These are phyloP conservation scores for Pezicula neosporulosa DNA, from an alignment of 2,329 filamentous ascomycete species.

Conservation along the genomic window DNA sequence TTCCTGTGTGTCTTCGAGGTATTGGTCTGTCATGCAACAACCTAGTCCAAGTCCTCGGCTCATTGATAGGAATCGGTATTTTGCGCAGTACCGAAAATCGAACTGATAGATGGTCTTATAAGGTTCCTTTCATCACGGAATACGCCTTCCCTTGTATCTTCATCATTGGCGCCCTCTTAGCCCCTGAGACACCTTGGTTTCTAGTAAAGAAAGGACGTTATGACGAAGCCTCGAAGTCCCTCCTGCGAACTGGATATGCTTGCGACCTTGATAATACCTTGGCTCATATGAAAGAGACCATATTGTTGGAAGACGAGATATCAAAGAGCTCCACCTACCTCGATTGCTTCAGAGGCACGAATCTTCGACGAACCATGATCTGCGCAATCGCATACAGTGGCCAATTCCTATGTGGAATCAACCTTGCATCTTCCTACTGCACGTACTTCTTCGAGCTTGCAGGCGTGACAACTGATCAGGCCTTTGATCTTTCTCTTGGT, in stretches of 20 bases:
- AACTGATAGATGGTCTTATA: constrained; percentile 38
- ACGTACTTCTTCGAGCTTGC: constrained; percentile 27
- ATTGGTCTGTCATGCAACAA: background rate
- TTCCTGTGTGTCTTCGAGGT: background rate
- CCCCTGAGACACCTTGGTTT: constrained; percentile 25
- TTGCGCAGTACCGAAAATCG: background rate
- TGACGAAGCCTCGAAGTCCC: constrained; percentile 30
- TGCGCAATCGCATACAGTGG: constrained; percentile 9
- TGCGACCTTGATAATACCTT: background rate
- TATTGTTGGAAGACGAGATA: background rate
- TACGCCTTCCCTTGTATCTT: constrained; percentile 33
- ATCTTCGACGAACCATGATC: constrained; percentile 6
- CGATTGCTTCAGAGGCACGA: constrained; percentile 5
- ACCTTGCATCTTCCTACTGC: constrained; percentile 14
- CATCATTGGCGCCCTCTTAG: background rate
- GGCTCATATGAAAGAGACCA: background rate
- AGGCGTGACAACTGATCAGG: constrained; percentile 25
- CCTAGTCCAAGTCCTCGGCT: background rate
- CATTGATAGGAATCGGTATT: background rate
- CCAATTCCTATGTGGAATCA: constrained; percentile 15
- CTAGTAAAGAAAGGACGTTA: constrained; percentile 38
- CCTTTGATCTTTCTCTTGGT: constrained; percentile 26
- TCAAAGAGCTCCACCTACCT: constrained; percentile 2
- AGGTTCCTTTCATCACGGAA: constrained; percentile 41
- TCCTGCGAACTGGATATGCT: background rate